These are phyloP conservation scores for Mycosphaerella sp. DNA, from an alignment of 2,329 filamentous ascomycete species.

Conservation along the genomic window DNA sequence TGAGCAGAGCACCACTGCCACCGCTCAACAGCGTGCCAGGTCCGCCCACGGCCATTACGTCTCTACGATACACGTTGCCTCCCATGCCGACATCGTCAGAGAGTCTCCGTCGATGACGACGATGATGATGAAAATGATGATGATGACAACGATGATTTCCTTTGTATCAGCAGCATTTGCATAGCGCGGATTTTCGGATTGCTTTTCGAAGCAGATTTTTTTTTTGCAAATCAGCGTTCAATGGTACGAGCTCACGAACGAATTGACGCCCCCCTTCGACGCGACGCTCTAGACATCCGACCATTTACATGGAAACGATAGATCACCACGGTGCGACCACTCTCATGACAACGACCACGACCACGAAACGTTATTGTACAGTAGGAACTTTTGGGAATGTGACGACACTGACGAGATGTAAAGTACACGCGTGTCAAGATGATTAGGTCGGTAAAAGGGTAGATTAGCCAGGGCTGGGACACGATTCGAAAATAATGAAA, in stretches of 20 bases:
- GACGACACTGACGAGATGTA: not conserved
- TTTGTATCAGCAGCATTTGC: slow-evolving; percentile 6
- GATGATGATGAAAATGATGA: not conserved
- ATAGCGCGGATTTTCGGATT: slow-evolving; percentile 5
- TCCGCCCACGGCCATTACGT: slow-evolving; percentile 9
- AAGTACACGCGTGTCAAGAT: not conserved
- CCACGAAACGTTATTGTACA: not conserved
- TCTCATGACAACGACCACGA: not conserved
- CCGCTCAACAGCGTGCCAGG: slow-evolving; percentile 28
- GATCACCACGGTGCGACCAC: not conserved
- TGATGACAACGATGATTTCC: slow-evolving; percentile 1
- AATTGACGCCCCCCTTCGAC: not conserved
- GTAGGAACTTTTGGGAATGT: not conserved
- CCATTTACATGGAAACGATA: not conserved
- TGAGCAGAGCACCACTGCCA: slow-evolving; percentile 24
- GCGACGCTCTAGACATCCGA: slow-evolving; percentile 10
- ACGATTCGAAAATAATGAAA: not conserved
- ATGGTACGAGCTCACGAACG: slow-evolving; percentile 6
- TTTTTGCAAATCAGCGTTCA: slow-evolving; percentile 2
- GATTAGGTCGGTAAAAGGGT: not conserved
- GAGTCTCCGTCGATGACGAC: slow-evolving; percentile 16
- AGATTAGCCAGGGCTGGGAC: not conserved
- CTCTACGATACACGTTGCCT: slow-evolving; percentile 27
- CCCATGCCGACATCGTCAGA: slow-evolving; percentile 31
- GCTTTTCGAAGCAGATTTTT: not conserved